phyloP scores from a whole-genome alignment of 164 flowering plant species.

The Liquidambar formosana region DNA sequence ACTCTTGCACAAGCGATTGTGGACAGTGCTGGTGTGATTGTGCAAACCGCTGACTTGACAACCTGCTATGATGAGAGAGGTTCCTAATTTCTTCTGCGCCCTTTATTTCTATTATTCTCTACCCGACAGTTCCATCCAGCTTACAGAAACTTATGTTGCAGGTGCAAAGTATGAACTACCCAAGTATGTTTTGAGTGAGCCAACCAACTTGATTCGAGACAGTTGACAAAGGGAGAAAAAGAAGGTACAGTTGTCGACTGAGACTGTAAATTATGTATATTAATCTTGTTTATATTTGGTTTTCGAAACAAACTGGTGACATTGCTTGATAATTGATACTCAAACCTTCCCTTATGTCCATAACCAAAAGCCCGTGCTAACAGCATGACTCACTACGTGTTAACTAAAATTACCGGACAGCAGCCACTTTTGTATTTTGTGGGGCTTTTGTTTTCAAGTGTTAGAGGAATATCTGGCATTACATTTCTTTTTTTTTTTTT shows the following conservation, averaged over 20 bases:
- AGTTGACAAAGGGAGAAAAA: constrained; percentile 28
- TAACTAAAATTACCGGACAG: background rate
- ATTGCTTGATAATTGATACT: background rate
- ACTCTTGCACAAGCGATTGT: constrained; percentile 63
- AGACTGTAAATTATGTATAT: constrained; percentile 50
- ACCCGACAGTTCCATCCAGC: background rate
- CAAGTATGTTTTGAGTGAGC: constrained; percentile 76
- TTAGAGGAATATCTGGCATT: background rate
- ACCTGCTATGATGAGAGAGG: constrained; percentile 83
- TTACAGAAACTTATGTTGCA: constrained; percentile 28
- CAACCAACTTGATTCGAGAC: constrained; percentile 61
- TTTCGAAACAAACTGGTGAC: background rate
- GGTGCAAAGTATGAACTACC: constrained; percentile 89
- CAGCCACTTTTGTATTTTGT: constrained; percentile 1
- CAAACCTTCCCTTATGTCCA: background rate
- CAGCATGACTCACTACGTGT: too few species aligned
- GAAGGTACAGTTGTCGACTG: constrained; percentile 11
- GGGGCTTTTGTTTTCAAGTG: background rate
- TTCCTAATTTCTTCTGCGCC: constrained; percentile 14
- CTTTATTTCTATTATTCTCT: background rate
- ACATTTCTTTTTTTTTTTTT: too few species aligned
- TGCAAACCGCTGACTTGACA: constrained; percentile 64
- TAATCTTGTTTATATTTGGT: constrained; percentile 13
- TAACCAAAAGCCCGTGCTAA: background rate
- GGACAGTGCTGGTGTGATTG: constrained; percentile 80